phyloP scores from a whole-genome alignment of 768 basidiomycete genomes.

The Rhodotorula toruloides region DNA sequence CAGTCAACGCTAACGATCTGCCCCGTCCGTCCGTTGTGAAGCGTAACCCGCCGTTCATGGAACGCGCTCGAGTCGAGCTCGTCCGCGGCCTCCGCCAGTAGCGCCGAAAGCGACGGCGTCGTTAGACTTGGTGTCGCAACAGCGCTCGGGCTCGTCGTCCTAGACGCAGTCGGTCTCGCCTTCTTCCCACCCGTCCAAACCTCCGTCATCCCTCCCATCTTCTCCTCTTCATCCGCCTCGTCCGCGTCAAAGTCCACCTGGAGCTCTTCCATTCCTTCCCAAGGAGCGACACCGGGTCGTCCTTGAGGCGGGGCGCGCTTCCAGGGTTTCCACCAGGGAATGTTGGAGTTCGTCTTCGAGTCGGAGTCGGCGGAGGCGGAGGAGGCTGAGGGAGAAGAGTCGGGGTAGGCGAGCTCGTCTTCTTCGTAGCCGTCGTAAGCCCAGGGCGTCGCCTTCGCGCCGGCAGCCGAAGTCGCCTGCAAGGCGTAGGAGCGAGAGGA shows the following conservation, averaged over 20 bases:
- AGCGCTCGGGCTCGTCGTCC: no score
- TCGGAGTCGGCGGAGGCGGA: not conserved
- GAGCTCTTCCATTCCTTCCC: not conserved
- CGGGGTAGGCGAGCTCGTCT: not conserved
- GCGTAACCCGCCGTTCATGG: not conserved
- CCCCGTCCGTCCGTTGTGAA: not conserved
- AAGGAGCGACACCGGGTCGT: slow-evolving; percentile 5
- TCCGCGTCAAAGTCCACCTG: not conserved
- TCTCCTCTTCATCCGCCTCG: not conserved
- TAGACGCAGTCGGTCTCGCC: no score
- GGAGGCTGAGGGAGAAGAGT: not conserved
- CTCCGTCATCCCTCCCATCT: not conserved
- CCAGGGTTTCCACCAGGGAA: slow-evolving; percentile 12
- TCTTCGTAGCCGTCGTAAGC: not conserved
- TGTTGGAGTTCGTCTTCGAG: not conserved
- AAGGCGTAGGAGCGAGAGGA: not conserved
- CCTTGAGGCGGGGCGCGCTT: slow-evolving; percentile 17
- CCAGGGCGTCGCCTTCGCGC: not conserved
- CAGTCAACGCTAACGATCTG: slow-evolving; percentile 28
- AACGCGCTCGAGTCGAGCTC: not conserved
- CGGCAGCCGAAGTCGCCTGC: not conserved
- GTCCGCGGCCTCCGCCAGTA: not conserved
- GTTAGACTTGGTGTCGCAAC: no score
- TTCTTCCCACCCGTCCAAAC: not conserved
- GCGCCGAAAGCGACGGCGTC: no score